Evolutionary conservation across 2,329 filamentous ascomycete species (phyloP).

Genomic region (Trichoderma gracile): DNA sequence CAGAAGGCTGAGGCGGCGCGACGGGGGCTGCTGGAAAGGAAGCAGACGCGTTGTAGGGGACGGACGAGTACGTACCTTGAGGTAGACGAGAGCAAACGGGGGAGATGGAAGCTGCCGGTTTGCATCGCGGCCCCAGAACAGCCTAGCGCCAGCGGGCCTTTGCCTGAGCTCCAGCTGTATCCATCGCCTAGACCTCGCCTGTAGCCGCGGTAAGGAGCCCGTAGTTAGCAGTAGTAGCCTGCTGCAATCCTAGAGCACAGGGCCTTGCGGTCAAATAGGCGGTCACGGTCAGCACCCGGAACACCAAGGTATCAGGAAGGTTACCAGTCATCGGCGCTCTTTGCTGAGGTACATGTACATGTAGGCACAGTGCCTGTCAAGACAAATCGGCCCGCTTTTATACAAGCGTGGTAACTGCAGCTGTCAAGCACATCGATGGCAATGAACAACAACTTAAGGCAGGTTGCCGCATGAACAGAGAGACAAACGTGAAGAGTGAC

Average conservation of each 20-base stretch:
- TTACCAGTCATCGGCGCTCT: too few relatives aligned
- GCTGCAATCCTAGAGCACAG: not conserved
- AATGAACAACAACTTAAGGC: too few relatives aligned
- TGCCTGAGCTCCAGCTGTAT: not conserved
- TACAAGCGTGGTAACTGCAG: too few relatives aligned
- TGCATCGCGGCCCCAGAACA: conserved; percentile 22
- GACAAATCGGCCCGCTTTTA: too few relatives aligned
- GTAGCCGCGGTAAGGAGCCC: too few relatives aligned
- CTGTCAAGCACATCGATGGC: too few relatives aligned
- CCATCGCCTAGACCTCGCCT: too few relatives aligned
- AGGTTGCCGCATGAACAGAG: too few relatives aligned
- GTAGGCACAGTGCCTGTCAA: too few relatives aligned
- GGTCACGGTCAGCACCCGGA: not conserved
- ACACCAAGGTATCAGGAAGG: not conserved
- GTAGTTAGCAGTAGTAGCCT: not conserved
- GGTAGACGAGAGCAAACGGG: conserved; percentile 20
- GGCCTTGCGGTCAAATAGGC: not conserved
- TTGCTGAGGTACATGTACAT: too few relatives aligned
- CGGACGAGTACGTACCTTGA: too few relatives aligned
- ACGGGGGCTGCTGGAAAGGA: conserved; percentile 20
- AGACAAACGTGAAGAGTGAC: too few relatives aligned
- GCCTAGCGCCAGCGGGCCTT: conserved; percentile 21
- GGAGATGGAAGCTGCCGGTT: conserved; percentile 17
- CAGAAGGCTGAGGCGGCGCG: conserved; percentile 17
- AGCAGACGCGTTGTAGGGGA: conserved; percentile 23